Evolutionary conservation across 805 yeast genomes (phyloP).

Genomic region (Jamesozyma gamospora): DNA sequence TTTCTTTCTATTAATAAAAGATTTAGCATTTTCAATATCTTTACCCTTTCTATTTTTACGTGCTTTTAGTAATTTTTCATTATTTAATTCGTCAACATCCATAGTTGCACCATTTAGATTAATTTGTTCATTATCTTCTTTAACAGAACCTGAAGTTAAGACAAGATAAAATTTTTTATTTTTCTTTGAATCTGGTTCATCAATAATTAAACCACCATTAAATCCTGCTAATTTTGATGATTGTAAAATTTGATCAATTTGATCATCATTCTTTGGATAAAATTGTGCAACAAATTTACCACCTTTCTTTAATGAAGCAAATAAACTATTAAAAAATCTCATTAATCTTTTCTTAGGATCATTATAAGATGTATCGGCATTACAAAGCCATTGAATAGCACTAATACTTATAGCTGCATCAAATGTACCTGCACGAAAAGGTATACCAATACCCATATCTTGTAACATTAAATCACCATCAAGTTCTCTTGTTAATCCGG

Average conservation of each 20-base stretch:
- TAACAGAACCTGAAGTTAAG: slow-evolving; percentile 56
- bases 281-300: slow-evolving; percentile 97
- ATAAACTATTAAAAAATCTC: slow-evolving; percentile 79
- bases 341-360: slow-evolving; percentile 78
- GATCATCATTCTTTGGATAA: slow-evolving; percentile 85
- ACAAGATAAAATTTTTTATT: slow-evolving; percentile 88
- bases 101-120: slow-evolving; percentile 73
- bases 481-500: slow-evolving; percentile 82
- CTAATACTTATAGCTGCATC: slow-evolving; percentile 94
- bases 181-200: slow-evolving; percentile 86
- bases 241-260: slow-evolving; percentile 61
- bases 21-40: slow-evolving; percentile 56
- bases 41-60: slow-evolving; percentile 22
- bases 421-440: slow-evolving; percentile 91
- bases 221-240: slow-evolving; percentile 94
- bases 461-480: slow-evolving; percentile 89
- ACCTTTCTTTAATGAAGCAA: slow-evolving; percentile 79
- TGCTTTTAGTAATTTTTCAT: background rate
- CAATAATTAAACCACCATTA: slow-evolving; percentile 90
- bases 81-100: slow-evolving; percentile 46
- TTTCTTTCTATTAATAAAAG: slow-evolving; percentile 81
- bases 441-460: slow-evolving; percentile 90
- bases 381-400: slow-evolving; percentile 96
- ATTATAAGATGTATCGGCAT: slow-evolving; percentile 74
- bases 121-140: slow-evolving; percentile 60